phyloP scores from a whole-genome alignment of 2,329 filamentous ascomycete genomes.

The Ceratocystis papillata region DNA sequence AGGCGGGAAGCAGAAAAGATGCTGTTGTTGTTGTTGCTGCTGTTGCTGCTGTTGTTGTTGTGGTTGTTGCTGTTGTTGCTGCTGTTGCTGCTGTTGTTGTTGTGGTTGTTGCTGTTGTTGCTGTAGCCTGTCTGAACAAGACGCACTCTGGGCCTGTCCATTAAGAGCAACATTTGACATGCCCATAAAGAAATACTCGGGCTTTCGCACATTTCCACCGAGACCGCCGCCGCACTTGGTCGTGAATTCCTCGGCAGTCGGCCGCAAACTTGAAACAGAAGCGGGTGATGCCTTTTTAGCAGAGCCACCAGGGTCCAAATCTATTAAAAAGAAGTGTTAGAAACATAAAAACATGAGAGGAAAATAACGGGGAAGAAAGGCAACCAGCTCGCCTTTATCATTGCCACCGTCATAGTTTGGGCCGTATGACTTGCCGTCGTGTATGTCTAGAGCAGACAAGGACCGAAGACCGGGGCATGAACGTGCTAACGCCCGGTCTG shows the following conservation, averaged over 20 bases:
- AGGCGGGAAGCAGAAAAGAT: not conserved
- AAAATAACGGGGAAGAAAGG: not conserved
- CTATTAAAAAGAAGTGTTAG: not conserved
- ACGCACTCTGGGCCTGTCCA: not conserved
- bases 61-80: not conserved
- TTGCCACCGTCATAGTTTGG: not conserved
- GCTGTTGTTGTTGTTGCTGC: not conserved
- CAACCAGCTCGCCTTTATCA: not conserved
- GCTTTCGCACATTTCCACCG: not conserved
- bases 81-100: not conserved
- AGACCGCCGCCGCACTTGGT: not conserved
- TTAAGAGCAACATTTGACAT: not conserved
- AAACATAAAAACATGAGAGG: not conserved
- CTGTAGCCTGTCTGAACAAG: not conserved
- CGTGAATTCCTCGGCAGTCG: constrained; percentile 3
- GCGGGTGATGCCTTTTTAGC: constrained; percentile 1
- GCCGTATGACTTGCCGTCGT: not conserved
- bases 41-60: not conserved
- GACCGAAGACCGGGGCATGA: not conserved
- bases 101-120: not conserved
- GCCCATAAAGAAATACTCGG: not conserved
- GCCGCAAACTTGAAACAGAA: constrained; percentile 4
- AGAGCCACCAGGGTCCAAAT: not conserved
- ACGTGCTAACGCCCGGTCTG: not conserved
- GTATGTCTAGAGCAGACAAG: not conserved